phyloP scores from a whole-genome alignment of 2,329 filamentous ascomycete genomes.

The Seiridium cupressi region DNA sequence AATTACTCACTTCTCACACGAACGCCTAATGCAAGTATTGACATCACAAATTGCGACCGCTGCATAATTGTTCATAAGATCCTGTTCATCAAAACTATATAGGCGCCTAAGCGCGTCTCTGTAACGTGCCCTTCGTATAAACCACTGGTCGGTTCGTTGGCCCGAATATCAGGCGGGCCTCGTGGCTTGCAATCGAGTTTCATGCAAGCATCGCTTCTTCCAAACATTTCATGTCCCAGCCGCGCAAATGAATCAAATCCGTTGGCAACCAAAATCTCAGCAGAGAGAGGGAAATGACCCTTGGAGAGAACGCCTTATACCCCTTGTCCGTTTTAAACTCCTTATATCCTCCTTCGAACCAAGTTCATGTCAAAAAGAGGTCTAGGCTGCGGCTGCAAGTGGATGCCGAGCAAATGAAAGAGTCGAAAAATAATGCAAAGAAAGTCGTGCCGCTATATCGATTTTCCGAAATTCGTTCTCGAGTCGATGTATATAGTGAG shows the following conservation, averaged over 20 bases:
- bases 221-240: not conserved
- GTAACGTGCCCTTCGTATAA: not conserved
- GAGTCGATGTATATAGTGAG: not conserved
- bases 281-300: not conserved
- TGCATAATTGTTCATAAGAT: not conserved
- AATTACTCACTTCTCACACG: not conserved
- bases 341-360: not conserved
- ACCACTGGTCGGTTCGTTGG: too few species aligned
- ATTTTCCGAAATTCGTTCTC: not conserved
- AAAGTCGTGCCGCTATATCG: not conserved
- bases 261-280: not conserved
- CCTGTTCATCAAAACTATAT: not conserved
- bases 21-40: too few species aligned
- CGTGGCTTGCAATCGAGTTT: not conserved
- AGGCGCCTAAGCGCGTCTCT: not conserved
- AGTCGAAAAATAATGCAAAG: not conserved
- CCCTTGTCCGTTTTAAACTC: constrained; percentile 1
- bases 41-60: too few species aligned
- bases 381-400: not conserved
- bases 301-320: not conserved
- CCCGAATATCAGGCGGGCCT: not conserved
- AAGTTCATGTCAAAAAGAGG: not conserved
- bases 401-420: not conserved
- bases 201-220: not conserved
- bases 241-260: not conserved